Base-by-base conservation (phyloP, 176 grass and related monocot species). In the Musa itinerans region DNA sequence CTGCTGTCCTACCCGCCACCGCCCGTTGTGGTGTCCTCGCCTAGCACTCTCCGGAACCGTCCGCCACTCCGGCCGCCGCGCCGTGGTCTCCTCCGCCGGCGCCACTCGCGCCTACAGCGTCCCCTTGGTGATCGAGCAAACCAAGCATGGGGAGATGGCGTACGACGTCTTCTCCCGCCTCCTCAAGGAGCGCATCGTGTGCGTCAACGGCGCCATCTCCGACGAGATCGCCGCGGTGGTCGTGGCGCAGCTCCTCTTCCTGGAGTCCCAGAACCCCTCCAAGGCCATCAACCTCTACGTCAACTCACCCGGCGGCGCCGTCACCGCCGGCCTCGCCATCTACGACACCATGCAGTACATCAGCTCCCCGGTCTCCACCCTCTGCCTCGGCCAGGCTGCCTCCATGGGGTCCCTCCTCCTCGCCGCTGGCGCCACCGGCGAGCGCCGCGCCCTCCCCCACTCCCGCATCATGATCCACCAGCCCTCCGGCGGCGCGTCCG, bases 301-400 rank as follows among this genome's bases (percentile, higher is more conserved):
- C 78, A 99, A 99, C 73, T 89, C 90, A 24, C 90, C 90, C 0
- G 95, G 95, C 0, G 95, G 90, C 0, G 86, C 87, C 53, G 84
- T 94, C 79, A 99, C 90, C 0, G 86, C 90, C 0, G 95, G 90
- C 2, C 83, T 99, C 78, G 90, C 95, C 1, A 99, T 99, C 75
- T 99, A 99, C 78, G 95, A 99, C 79, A 92, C 95, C 34, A 99
- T 99, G 86, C 95, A 99, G 88, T 90, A 93, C 69, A 89, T 99
- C 80, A 86, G 95, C 14, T 84, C 88, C 69, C 90, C 95, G 10
- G 84, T 94, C 57, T 89, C 85, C 74, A 94, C 95, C 21, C 89
- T 99, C 56, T 99, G 95, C 84, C 84, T 99, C 53, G 95, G 95
- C 14, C 95, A 99, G 90, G 95, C 90, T 0, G 90, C 95, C 0